phyloP scores from a whole-genome alignment of 169 alveolate genomes.

The Cytauxzoon felis region DNA sequence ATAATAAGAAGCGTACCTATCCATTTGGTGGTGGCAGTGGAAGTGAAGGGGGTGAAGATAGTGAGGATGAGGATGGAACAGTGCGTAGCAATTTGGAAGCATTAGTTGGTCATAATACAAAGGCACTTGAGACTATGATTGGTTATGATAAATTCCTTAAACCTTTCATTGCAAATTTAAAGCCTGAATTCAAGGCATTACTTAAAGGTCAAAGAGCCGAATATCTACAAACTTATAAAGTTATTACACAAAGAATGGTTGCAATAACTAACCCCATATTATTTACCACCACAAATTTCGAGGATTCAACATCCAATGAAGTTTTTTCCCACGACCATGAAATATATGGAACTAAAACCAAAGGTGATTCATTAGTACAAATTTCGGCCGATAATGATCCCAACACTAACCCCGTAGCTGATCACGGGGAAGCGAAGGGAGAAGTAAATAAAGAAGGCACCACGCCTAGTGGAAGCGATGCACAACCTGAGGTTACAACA shows the following conservation, averaged over 20 bases:
- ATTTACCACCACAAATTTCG: conserved; percentile 13
- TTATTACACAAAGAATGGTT: conserved; percentile 18
- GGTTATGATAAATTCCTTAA: conserved; percentile 21
- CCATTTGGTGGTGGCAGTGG: conserved; percentile 1
- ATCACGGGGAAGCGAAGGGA: too few relatives aligned
- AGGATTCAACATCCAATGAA: conserved; percentile 11
- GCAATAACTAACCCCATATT: conserved; percentile 13
- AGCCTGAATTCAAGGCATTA: conserved; percentile 2
- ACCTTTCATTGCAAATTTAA: conserved; percentile 40
- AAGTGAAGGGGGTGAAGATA: not conserved
- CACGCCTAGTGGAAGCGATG: too few relatives aligned
- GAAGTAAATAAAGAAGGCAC: too few relatives aligned
- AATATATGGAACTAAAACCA: too few relatives aligned
- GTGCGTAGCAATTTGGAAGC: not conserved
- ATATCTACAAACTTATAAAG: conserved; percentile 10
- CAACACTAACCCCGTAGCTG: not conserved
- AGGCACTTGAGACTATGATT: conserved; percentile 23
- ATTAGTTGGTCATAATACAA: conserved; percentile 12
- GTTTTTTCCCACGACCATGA: conserved; percentile 18
- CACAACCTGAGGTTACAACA: too few relatives aligned
- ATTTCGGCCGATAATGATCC: not conserved
- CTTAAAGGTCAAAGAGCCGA: conserved; percentile 11
- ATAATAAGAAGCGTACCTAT: too few relatives aligned
- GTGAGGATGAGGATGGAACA: conserved; percentile 6
- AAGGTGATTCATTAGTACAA: not conserved